Evolutionary conservation across 2,329 filamentous ascomycete genomes (phyloP).

Genomic region (Microsporum canis): DNA sequence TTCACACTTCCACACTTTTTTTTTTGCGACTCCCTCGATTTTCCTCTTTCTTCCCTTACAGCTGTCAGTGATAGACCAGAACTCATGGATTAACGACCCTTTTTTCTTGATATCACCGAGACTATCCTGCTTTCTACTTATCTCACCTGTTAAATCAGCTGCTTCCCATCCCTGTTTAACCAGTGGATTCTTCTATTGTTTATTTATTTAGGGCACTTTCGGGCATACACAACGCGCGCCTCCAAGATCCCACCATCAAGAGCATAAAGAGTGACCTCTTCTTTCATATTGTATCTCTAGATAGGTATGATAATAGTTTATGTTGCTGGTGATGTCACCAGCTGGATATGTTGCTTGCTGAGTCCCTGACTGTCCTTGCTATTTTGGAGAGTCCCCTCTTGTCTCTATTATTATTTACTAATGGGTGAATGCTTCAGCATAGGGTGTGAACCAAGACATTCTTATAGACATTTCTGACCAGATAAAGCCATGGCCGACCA

Average conservation of each 20-base stretch:
- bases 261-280: not conserved
- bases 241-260: not conserved
- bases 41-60: not conserved
- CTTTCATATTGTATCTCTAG: not conserved
- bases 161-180: not conserved
- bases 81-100: not conserved
- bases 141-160: not conserved
- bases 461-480: not conserved
- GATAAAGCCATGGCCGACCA: slow-evolving; percentile 56
- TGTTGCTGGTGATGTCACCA: not conserved
- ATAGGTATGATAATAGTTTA: not conserved
- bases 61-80: not conserved
- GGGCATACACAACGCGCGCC: not conserved
- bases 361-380: not conserved
- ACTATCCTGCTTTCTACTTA: not conserved
- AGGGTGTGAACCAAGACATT: not conserved
- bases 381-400: not conserved
- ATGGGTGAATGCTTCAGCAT: not conserved
- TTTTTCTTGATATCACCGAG: not conserved
- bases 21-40: not conserved
- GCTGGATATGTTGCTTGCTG: not conserved
- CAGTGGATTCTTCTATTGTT: not conserved
- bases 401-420: not conserved
- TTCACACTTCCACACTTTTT: not conserved
- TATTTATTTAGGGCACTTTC: not conserved